Evolutionary conservation across 2,329 filamentous ascomycete species (phyloP).

Genomic region (Stylonectria norvegica): DNA sequence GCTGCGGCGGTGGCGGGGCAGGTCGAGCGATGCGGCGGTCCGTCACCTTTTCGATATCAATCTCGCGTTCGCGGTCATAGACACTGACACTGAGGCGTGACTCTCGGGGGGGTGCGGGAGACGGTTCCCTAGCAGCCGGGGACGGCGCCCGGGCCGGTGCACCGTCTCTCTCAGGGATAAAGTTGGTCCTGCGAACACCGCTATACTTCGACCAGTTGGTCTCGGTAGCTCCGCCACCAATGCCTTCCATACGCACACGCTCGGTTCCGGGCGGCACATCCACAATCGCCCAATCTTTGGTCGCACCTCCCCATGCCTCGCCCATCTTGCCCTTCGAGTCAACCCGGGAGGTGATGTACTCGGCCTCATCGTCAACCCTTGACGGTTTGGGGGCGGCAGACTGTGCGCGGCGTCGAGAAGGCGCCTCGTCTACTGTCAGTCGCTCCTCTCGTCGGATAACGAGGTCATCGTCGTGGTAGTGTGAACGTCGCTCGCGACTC

Average conservation of each 20-base stretch:
- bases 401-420: constrained; percentile 47
- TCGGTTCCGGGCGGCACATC: constrained; percentile 82
- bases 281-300: constrained; percentile 75
- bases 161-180: constrained; percentile 64
- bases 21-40: constrained; percentile 47
- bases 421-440: constrained; percentile 43
- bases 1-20: constrained; percentile 37
- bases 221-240: constrained; percentile 71
- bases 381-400: constrained; percentile 46
- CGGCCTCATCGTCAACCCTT: constrained; percentile 56
- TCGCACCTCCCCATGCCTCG: constrained; percentile 71
- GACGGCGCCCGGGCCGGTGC: constrained; percentile 18
- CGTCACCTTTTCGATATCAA: constrained; percentile 54
- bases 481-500: constrained; percentile 39
- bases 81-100: constrained; percentile 46
- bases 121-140: constrained; percentile 24
- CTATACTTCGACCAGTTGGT: constrained; percentile 77
- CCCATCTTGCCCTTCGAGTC: constrained; percentile 63
- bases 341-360: constrained; percentile 56
- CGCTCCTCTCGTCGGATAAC: constrained; percentile 57
- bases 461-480: constrained; percentile 62
- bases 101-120: constrained; percentile 29
- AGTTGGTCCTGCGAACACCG: constrained; percentile 70
- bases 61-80: constrained; percentile 44
- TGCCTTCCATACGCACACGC: constrained; percentile 76